Percentiles rank a stretch among this genome's conserved stretches.
Evolutionary conservation across 805 yeast genomes (phyloP).

Genomic region (Crinitomyces ghanaensis): DNA sequence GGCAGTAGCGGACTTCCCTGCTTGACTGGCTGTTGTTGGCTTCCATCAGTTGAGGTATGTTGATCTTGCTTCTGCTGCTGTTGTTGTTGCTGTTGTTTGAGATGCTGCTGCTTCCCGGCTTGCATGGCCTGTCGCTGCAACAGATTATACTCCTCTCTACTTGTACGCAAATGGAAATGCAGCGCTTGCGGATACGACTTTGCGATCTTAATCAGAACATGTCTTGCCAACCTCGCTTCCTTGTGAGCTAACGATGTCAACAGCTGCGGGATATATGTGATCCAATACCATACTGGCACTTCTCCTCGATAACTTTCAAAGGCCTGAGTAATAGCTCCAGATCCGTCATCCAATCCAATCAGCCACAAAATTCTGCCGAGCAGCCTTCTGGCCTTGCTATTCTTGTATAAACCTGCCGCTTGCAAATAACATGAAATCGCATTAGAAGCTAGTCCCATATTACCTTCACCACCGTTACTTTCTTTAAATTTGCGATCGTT

Average conservation of each 20-base stretch:
- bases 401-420: slow-evolving; percentile 94
- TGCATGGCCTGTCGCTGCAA: slow-evolving; percentile 65
- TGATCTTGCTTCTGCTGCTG: slow-evolving; percentile 1
- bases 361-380: slow-evolving; percentile 89
- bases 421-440: slow-evolving; percentile 94
- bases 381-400: slow-evolving; percentile 77
- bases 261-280: slow-evolving; percentile 90
- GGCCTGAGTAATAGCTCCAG: slow-evolving; percentile 71
- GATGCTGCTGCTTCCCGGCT: slow-evolving; percentile 32
- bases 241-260: slow-evolving; percentile 80
- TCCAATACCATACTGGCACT: slow-evolving; percentile 99
- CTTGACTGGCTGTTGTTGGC: slow-evolving; percentile 4
- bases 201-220: slow-evolving; percentile 81
- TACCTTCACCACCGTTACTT: slow-evolving; percentile 64
- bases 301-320: slow-evolving; percentile 91
- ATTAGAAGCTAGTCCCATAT: slow-evolving; percentile 75
- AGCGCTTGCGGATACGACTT: slow-evolving; percentile 95
- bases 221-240: slow-evolving; percentile 83
- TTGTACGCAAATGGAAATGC: slow-evolving; percentile 90
- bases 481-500: slow-evolving; percentile 82
- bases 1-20: slow-evolving; percentile 3
- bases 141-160: slow-evolving; percentile 86
- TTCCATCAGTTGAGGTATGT: slow-evolving; percentile 3
- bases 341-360: slow-evolving; percentile 76
- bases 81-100: slow-evolving; percentile 17